A percentile compares a stretch with the other conserved stretches of the same genome.
phyloP scores from a whole-genome alignment of 1,284 basidiomycete species.

The Taiwanofungus camphoratus region DNA sequence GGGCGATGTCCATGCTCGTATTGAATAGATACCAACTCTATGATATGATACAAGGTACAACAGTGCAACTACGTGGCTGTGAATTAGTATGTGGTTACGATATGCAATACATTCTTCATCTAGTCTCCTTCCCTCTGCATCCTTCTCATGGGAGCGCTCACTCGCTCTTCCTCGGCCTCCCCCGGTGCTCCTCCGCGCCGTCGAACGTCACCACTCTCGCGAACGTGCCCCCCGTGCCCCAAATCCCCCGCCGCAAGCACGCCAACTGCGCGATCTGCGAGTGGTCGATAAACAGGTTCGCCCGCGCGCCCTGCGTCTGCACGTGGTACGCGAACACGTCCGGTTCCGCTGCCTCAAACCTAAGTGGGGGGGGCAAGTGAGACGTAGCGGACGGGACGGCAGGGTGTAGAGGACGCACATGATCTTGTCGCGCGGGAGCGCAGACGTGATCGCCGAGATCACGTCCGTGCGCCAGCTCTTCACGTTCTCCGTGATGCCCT shows the following conservation, averaged over 20 bases:
- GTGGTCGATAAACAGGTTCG: constrained; percentile 43
- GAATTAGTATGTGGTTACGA: too few relatives aligned
- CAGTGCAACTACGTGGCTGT: too few relatives aligned
- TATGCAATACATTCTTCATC: too few relatives aligned
- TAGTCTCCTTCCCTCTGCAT: too few relatives aligned
- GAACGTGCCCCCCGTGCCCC: constrained; percentile 41
- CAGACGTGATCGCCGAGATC: constrained; percentile 37
- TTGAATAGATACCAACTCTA: too few relatives aligned
- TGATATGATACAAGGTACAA: too few relatives aligned
- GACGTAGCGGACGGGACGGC: not conserved
- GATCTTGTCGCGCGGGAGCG: constrained; percentile 37
- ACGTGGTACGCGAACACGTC: constrained; percentile 38
- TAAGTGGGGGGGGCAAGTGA: constrained; percentile 4
- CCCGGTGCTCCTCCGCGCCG: constrained; percentile 12
- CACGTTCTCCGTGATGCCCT: constrained; percentile 46
- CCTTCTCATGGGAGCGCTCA: too few relatives aligned
- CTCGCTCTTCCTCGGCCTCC: too few relatives aligned
- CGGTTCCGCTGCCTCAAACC: constrained; percentile 42
- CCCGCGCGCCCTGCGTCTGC: constrained; percentile 39
- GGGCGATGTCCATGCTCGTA: too few relatives aligned
- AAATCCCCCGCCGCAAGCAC: constrained; percentile 40
- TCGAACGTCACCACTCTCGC: constrained; percentile 32
- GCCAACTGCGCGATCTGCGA: constrained; percentile 42
- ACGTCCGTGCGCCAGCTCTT: constrained; percentile 37
- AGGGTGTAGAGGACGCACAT: constrained; percentile 27